Conservation (phyloP, 2,329 filamentous ascomycete species). For the Aspergillus unguis region DNA sequence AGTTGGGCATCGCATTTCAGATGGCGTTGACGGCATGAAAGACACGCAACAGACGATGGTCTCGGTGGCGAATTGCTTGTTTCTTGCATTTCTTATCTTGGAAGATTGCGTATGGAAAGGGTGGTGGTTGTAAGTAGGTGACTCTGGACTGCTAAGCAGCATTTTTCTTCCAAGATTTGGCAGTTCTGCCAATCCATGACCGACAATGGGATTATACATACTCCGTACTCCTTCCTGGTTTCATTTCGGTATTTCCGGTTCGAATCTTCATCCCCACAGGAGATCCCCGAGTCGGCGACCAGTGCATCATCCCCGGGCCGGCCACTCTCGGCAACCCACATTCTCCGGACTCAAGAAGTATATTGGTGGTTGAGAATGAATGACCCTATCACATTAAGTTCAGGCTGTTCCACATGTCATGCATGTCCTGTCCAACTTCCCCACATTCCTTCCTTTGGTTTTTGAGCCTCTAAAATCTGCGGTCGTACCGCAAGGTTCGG, state of each 20-base stretch:
- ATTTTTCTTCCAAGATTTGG: no score
- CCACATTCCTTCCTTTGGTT: no score
- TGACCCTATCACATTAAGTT: background rate
- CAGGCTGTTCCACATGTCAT: no score
- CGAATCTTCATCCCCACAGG: background rate
- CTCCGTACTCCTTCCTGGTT: background rate
- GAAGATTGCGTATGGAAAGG: background rate
- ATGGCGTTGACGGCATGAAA: constrained; percentile 34
- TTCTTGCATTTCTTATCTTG: background rate
- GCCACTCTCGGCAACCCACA: background rate
- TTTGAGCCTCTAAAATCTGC: no score
- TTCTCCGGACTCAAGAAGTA: background rate
- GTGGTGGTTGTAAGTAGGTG: background rate
- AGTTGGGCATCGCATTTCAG: constrained; percentile 46
- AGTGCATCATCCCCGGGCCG: background rate
- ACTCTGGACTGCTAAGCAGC: no score
- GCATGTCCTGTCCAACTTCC: no score
- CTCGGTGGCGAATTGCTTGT: background rate
- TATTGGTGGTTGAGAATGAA: background rate
- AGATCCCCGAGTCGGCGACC: constrained; percentile 13
- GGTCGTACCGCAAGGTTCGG: no score
- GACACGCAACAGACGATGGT: constrained; percentile 23
- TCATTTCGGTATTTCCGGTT: background rate
- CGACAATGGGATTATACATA: no score
- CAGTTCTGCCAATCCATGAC: no score